Evolutionary conservation across 345 rosid genomes (phyloP).

Genomic region (Bruguiera gymnorhiza): DNA sequence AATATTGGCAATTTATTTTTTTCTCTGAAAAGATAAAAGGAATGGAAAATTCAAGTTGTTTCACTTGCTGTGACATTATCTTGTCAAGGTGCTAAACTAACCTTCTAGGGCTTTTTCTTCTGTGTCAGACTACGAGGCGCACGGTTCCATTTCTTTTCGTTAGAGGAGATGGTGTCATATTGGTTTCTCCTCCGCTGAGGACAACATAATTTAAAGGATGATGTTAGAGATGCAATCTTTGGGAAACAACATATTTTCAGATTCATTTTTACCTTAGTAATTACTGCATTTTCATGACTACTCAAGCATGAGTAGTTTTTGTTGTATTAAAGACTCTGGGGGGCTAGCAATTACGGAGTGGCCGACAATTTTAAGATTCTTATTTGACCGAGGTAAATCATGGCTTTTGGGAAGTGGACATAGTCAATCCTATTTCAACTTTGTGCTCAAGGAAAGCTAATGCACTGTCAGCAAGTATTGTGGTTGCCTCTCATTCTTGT

Average conservation of each 20-base stretch:
- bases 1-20: no score
- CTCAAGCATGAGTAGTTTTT: slow-evolving; percentile 8
- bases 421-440: no score
- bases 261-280: background rate
- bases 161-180: slow-evolving; percentile 96
- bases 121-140: slow-evolving; percentile 77
- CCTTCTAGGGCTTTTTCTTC: background rate
- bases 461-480: no score
- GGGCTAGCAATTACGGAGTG: background rate
- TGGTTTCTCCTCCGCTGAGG: slow-evolving; percentile 96
- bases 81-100: background rate
- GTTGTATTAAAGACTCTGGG: background rate
- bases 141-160: slow-evolving; percentile 86
- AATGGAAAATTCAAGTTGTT: background rate
- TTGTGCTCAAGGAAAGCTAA: no score
- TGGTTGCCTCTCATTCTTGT: no score
- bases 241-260: background rate
- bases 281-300: background rate
- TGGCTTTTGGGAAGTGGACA: background rate
- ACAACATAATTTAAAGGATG: slow-evolving; percentile 48
- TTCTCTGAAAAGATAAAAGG: no score
- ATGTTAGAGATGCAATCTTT: slow-evolving; percentile 5
- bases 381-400: background rate
- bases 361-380: background rate
- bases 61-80: background rate